Conservation (phyloP, 2,329 filamentous ascomycete genomes). For the Fusarium praegraminearum region DNA sequence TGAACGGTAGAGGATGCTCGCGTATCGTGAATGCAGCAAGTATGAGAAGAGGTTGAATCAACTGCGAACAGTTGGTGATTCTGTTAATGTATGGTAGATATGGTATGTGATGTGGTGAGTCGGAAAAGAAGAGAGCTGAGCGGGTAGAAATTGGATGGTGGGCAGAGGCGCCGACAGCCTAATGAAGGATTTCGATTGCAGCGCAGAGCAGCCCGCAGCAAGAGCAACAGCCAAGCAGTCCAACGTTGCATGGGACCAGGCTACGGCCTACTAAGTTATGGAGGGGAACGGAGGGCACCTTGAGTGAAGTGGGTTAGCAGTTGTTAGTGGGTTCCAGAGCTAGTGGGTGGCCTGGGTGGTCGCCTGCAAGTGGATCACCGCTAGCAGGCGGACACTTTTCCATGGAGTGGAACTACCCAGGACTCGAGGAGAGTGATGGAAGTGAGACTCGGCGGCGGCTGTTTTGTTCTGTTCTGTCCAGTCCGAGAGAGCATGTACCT, state of each 20-base stretch:
- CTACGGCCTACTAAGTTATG: background rate
- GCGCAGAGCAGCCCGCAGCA: background rate
- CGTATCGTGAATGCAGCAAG: slow-evolving; percentile 9
- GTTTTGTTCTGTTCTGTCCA: slow-evolving; percentile 3
- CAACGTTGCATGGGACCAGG: slow-evolving; percentile 47
- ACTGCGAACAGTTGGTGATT: slow-evolving; percentile 16
- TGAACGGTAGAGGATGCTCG: slow-evolving; percentile 9
- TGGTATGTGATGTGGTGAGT: slow-evolving; percentile 9
- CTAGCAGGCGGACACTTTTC: slow-evolving; percentile 40
- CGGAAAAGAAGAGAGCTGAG: slow-evolving; percentile 22
- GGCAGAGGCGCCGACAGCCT: slow-evolving; percentile 43
- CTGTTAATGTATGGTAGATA: slow-evolving; percentile 12
- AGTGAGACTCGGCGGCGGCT: slow-evolving; percentile 21
- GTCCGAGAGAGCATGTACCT: slow-evolving; percentile 16
- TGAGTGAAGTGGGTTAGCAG: slow-evolving; percentile 26
- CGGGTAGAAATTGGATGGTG: slow-evolving; percentile 35
- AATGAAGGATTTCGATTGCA: slow-evolving; percentile 42
- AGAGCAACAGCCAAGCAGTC: slow-evolving; percentile 36
- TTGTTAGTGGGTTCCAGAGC: slow-evolving; percentile 41
- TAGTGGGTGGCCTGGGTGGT: slow-evolving; percentile 46
- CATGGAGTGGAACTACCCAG: slow-evolving; percentile 17
- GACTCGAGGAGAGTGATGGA: background rate
- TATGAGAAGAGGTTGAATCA: slow-evolving; percentile 8
- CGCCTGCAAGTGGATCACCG: slow-evolving; percentile 48
- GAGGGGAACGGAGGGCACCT: slow-evolving; percentile 29